Conservation (phyloP, 208 protist species). For the Acanthamoeba rhysodes region DNA sequence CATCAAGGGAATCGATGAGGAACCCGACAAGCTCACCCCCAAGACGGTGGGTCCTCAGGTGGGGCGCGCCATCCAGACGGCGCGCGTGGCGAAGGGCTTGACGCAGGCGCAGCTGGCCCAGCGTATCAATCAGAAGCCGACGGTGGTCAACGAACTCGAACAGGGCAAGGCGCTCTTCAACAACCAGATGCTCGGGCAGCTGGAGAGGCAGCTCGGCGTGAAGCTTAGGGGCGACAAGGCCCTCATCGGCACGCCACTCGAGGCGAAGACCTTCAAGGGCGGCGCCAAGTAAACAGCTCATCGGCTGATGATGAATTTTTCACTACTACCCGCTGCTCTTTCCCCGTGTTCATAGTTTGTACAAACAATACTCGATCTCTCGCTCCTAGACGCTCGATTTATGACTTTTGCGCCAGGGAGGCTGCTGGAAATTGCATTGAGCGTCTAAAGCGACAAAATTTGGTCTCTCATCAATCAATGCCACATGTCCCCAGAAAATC, state of each 20-base stretch:
- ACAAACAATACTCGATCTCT: not conserved
- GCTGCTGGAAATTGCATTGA: not conserved
- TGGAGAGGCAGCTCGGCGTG: constrained; percentile 39
- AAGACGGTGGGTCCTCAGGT: constrained; percentile 43
- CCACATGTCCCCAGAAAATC: no score
- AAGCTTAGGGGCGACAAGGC: constrained; percentile 59
- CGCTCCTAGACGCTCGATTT: not conserved
- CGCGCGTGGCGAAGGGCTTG: constrained; percentile 6
- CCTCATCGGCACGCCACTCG: constrained; percentile 55
- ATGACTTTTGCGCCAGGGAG: not conserved
- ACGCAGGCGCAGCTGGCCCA: constrained; percentile 55
- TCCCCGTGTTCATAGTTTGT: not conserved
- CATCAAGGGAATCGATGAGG: constrained; percentile 45
- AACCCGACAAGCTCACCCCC: constrained; percentile 55
- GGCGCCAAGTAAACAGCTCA: constrained; percentile 12
- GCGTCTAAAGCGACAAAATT: no score
- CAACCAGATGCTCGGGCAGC: not conserved
- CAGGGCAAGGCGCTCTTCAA: constrained; percentile 66
- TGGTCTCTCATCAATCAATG: no score
- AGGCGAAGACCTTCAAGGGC: not conserved
- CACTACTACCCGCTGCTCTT: no score
- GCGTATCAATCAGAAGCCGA: constrained; percentile 61
- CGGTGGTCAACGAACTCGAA: constrained; percentile 63
- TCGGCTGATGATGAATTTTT: not conserved
- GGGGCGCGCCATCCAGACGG: constrained; percentile 32